Base-by-base conservation (phyloP, 805 yeast species). In the Myxozyma kluyveri region DNA sequence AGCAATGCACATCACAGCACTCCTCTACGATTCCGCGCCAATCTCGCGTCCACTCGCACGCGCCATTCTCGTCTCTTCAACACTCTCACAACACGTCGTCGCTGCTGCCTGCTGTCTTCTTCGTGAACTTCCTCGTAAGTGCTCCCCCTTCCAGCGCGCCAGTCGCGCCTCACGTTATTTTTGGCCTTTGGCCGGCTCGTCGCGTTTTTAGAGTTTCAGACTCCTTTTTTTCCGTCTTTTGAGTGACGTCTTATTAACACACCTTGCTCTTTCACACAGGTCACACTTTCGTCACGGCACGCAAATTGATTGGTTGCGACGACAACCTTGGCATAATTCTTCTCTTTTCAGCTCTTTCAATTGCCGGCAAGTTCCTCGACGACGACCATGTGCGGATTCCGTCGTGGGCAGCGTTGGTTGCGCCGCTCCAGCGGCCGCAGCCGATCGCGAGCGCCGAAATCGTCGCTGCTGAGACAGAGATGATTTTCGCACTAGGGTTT, bases 91-190 rank as follows among this genome's bases (percentile, higher is more conserved):
- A 7, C 26, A 14, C 26, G 32, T 32, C 17, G 27, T 47, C 42
- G 45, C 50, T 14, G 50, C 46, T 29, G 45, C 46, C 21, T 45
- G 36, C 7, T 41, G 50, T 22, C 42, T 47, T 9, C 46, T 47
- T 12, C 21, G 40, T 2, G 31, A 29, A 10, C 45, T 45, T 10
- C 31, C 17, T 23, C 49, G 49, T 45, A 45, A 32, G 49, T 27
- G 3, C 2, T 19, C 33, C 18, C 3, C 39, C 22, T 23, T 10
- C 43, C n/a, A n/a, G n/a, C n/a, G n/a, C n/a, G n/a, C n/a, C n/a
- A n/a, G n/a, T n/a, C n/a, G n/a, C n/a, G n/a, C n/a, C n/a, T n/a
- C n/a, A n/a, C n/a, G n/a, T n/a, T n/a, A n/a, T n/a, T n/a, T n/a
- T n/a, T n/a, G n/a, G n/a, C n/a, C n/a, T n/a, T n/a, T n/a, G n/a